Base-by-base conservation (phyloP, 2,329 filamentous ascomycete species). In the Neonectria sp. region DNA sequence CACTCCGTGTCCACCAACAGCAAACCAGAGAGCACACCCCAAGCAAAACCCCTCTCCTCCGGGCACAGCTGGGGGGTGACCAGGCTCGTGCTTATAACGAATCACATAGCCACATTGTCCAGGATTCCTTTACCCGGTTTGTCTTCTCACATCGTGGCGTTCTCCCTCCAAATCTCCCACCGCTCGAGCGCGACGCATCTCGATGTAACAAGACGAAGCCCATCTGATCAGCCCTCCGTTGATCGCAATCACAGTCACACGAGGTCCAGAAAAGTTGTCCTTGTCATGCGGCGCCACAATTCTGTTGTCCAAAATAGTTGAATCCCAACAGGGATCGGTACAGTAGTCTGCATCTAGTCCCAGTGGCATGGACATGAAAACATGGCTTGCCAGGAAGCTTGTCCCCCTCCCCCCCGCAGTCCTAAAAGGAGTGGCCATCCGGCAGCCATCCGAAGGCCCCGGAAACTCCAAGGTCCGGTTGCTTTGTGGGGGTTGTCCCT, bases 361-460 rank as follows among this genome's bases (percentile, higher is more conserved):
- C 63, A 58, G 27, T 29, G 29, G 31, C 53, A 61, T 58, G 58
- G 58, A 17, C 56, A 51, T 31, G 25, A 57, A 66, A 51, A 40
- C 57, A 64, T 48, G 56, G 62, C 56, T 46, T 60, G 31, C 56
- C 43, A 55, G 55, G 48, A 31, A 59, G 24, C 31, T 29, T 29
- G 33, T 43, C 51, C 43, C 56, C 51, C 56, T 21, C 21, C 43
- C 13, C n/a, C 33, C 15, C 35, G 52, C 51, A 46, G 48, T 31
- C 21, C 52, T 56, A 35, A 46, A 46, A 52, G 29, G 37, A 40
- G 17, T 46, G 37, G 27, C 51, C 35, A 40, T 56, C 57, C 57
- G 63, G 57, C 63, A 65, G 52, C 43, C 33, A 60, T 49, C 62
- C 62, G 56, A 59, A 31, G 40, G 48, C 53, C 63, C 58, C 53